Base-by-base conservation (phyloP, 192 early-diverging fungal genomes). In the Coemansia guatemalensis region DNA sequence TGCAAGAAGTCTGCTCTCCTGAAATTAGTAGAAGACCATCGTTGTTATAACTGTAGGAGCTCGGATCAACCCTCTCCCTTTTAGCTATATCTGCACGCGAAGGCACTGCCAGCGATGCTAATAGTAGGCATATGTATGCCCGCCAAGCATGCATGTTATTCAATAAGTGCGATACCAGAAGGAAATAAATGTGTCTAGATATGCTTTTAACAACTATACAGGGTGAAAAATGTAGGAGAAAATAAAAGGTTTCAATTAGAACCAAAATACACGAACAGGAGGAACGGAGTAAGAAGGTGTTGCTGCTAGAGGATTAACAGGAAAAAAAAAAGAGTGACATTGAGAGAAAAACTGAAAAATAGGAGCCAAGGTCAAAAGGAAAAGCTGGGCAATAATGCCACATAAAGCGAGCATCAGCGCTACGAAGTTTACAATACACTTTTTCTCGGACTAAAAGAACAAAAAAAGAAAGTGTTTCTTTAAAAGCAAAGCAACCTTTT, bases 21-120 rank as follows among this genome's bases (percentile, higher is more conserved):
- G 57, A 48, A 29, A 71, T 32, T 21, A 77, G 47, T 12, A 77
- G 62, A 2, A 77, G 39, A n/a, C 65, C 75, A 48, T 77, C 69
- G 35, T 52, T 53, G 26, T 11, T 53, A 26, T 26, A 27, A 17
- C 24, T 53, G 52, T 39, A 12, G 35, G 35, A 8, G 35, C 35
- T 39, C 35, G 35, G 35, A 39, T 39, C 35, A 39, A 39, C 35
- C 35, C 1, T 11, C 11, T 12, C 35, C 35, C 52, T 53, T 18
- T 49, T 39, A 24, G 60, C 27, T 22, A 49, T 49, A 22, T 22
- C 26, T 48, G 48, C 17, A 18, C 24, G 25, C 17, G 18, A 29
- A n/a, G 60, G 50, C 48, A 35, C 11, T 4, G 30, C 32, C 22
- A 62, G 33, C 30, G 52, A 35, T 35, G 60, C 60, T 14, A 51